Base-by-base conservation (phyloP, 2,329 filamentous ascomycete genomes). In the Ascochyta lentis region DNA sequence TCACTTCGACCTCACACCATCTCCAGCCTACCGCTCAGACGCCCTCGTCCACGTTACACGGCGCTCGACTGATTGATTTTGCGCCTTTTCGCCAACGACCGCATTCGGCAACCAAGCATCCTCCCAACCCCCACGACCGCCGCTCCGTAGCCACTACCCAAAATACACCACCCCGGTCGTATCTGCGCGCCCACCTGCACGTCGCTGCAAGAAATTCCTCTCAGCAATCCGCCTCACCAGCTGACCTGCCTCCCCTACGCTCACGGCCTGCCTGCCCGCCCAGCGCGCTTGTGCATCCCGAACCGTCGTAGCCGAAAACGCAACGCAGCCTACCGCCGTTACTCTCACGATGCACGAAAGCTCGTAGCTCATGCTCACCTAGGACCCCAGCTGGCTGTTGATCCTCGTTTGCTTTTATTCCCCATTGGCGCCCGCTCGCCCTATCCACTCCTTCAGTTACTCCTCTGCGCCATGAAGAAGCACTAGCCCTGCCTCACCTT, bases 231-330 rank as follows among this genome's bases (percentile, higher is more conserved):
- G 54, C 45, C 53, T 47, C 46, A 55, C 56, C 65, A 68, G 64
- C 65, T 68, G 65, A 68, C 65, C 64, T 58, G 64, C 58, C 19
- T 54, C 49, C 31, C 43, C 29, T 37, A 45, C 54, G 43, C 44
- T 58, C 53, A 33, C 48, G 52, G 44, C 47, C 47, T 65, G 55
- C 59, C 50, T 44, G 56, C 56, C 65, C 67, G 66, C 67, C 63
- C 68, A 68, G 67, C 67, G 68, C 70, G 68, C 69, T 65, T 67
- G 64, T 60, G 58, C 57, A 60, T 60, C 63, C 64, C 58, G 53
- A 63, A 58, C 54, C 59, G 59, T 61, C 55, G 60, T 64, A 65
- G 58, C 60, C 61, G 55, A 52, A 33, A 16, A 60, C 58, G 60
- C 61, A 59, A 58, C 45, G 51, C 43, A 54, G 55, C 59, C 59